phyloP scores from a whole-genome alignment of 2,329 filamentous ascomycete species.

The Daldinia sp. region DNA sequence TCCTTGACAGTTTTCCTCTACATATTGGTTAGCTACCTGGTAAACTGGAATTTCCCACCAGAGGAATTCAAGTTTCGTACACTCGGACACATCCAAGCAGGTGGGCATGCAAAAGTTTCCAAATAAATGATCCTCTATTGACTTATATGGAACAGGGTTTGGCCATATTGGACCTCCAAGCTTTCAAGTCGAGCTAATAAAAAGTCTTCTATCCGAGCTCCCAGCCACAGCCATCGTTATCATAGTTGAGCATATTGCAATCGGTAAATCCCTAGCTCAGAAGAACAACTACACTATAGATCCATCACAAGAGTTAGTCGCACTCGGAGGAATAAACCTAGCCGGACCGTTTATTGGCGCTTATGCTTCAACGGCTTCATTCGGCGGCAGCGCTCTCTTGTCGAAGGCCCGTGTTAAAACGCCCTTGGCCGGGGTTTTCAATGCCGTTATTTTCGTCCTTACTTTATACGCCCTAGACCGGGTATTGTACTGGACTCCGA shows the following conservation, averaged over 20 bases:
- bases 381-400: slow-evolving; percentile 81
- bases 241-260: slow-evolving; percentile 84
- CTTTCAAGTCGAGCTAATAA: slow-evolving; percentile 6
- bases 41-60: slow-evolving; percentile 1
- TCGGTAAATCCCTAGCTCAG: slow-evolving; percentile 82
- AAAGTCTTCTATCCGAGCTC: slow-evolving; percentile 58
- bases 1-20: slow-evolving; percentile 1
- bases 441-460: not conserved
- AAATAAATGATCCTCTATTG: not conserved
- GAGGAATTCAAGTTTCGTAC: slow-evolving; percentile 11
- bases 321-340: slow-evolving; percentile 79
- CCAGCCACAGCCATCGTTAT: slow-evolving; percentile 80
- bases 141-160: slow-evolving; percentile 10
- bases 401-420: slow-evolving; percentile 70
- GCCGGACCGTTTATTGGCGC: slow-evolving; percentile 79
- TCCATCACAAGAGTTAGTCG: slow-evolving; percentile 81
- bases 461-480: slow-evolving; percentile 2
- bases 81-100: slow-evolving; percentile 11
- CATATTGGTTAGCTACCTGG: slow-evolving; percentile 9
- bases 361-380: slow-evolving; percentile 61
- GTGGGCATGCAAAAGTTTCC: not conserved
- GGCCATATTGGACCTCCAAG: not conserved
- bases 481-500: slow-evolving; percentile 10
- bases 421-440: slow-evolving; percentile 14
- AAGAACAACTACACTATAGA: slow-evolving; percentile 82